Base-by-base conservation (phyloP, 2,329 filamentous ascomycete genomes). In the Colletotrichum eleusines region DNA sequence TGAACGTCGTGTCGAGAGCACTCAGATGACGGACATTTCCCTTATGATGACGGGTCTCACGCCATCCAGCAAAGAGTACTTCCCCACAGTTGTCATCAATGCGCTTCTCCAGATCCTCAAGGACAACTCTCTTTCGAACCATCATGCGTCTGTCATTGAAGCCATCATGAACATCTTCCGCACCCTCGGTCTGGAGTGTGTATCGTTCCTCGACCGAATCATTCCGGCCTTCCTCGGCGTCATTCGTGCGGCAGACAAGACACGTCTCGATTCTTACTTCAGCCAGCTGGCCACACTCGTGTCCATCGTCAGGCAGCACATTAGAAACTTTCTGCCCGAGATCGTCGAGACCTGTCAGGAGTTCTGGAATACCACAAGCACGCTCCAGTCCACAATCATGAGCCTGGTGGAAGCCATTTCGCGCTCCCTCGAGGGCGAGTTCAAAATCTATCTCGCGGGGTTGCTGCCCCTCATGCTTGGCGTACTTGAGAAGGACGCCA, bases 151-250 rank as follows among this genome's bases (percentile, higher is more conserved):
- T 14, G 95, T 98, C 18, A 96, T 99, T 62, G 96, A 98, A 79
- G 96, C 96, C 6, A 97, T 99, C 76, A 98, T 99, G 91, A 97
- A 94, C 75, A 99, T 99, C 70, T 99, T 99, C 82, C 93, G 96
- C 75, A 99, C 97, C 0, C 87, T 99, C 72, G 96, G 96, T 2
- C 84, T 99, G 75, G 97, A 98, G 79, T 99, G 96, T 79, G 95
- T 99, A 11, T 93, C 94, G 0, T 99, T 98, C 80, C 88, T 99
- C 1, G 92, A 93, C 72, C 92, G 96, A 72, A 98, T 99, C 72
- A 93, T 99, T 40, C 96, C 97, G 0, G 96, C 94, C 0, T 99
- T 99, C 77, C 87, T 99, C 51, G 87, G 90, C 20, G 95, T 99
- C 66, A 97, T 99, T 72, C 89, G 92, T 75, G 92, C 92, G 61